These are phyloP conservation scores for Brassica incana DNA, from an alignment of 345 rosid species.

Conservation along the genomic window DNA sequence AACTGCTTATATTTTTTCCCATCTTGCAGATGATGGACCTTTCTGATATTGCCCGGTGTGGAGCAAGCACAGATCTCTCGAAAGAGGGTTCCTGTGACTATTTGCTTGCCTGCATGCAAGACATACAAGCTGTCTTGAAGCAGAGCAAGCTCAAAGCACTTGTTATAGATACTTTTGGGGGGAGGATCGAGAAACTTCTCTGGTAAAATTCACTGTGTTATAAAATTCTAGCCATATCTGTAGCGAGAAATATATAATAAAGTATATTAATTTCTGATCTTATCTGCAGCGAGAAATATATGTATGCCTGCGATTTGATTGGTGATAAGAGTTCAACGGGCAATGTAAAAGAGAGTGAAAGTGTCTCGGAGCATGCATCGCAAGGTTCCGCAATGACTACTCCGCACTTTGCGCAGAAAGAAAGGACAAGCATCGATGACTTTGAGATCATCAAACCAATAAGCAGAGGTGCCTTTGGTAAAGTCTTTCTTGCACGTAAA, in stretches of 20 bases:
- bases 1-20: background rate
- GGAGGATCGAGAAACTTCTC: constrained; percentile 70
- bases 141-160: constrained; percentile 74
- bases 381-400: constrained; percentile 55
- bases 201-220: constrained; percentile 43
- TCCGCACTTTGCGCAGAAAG: constrained; percentile 53
- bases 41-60: constrained; percentile 81
- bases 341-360: constrained; percentile 47
- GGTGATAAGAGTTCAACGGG: constrained; percentile 46
- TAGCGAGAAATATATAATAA: constrained; percentile 65
- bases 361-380: constrained; percentile 47
- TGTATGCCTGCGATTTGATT: constrained; percentile 58
- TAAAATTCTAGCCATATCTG: constrained; percentile 20
- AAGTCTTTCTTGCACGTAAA: constrained; percentile 86
- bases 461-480: constrained; percentile 85
- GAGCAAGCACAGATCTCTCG: constrained; percentile 60
- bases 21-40: constrained; percentile 71
- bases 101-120: constrained; percentile 78
- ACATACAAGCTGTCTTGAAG: constrained; percentile 68
- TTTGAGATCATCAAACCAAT: constrained; percentile 86
- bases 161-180: constrained; percentile 77
- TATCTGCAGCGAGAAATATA: constrained; percentile 69
- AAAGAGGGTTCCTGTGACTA: constrained; percentile 63
- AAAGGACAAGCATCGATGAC: constrained; percentile 74
- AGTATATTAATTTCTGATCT: background rate